Base-by-base conservation (phyloP, 768 basidiomycete species). In the Lanmaoa rubissima region DNA sequence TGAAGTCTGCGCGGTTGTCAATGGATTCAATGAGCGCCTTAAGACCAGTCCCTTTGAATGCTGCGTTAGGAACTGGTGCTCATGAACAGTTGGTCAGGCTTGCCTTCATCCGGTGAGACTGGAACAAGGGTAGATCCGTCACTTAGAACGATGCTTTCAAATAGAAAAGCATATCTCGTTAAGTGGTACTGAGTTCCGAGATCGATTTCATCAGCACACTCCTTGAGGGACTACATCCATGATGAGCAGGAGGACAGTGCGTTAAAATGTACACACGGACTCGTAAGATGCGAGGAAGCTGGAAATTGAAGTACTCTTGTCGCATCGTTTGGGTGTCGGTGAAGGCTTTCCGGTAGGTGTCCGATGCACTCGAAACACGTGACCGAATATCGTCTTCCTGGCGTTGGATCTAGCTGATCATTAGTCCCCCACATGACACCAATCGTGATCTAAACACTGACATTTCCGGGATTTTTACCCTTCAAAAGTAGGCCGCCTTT, bases 241-340 rank as follows among this genome's bases (percentile, higher is more conserved):
- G 39, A 53, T 70, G 19, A 63, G 60, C 35, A 49, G 8, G 24
- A 56, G 16, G 34, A 55, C 31, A 35, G 31, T 21, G 45, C 8
- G 34, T 13, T 39, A 12, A 44, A 43, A 39, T 32, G 53, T 35
- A 41, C n/a, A 44, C 34, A 80, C 90, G 68, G 69, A 95, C 94
- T 50, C 97, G 82, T 39, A 99, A 74, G 55, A 98, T 91, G 62
- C 94, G 88, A 53, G 97, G 97, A 40, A 98, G 76, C 66, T 98
- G 96, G 67, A 96, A 90, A 71, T 98, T 96, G 74, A 97, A 99
- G 71, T 98, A 98, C 68, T 99, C 97, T 71, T 98, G 95, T 59
- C 95, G 82, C 76, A 92, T 85, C 5, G 85, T 77, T 70, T 98
- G 94, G 13, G 90, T 92, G 60, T 98, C 94, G 14, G 82, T 84